These are phyloP conservation scores for Delonix regia DNA, from an alignment of 306 rosid species.

Conservation along the genomic window DNA sequence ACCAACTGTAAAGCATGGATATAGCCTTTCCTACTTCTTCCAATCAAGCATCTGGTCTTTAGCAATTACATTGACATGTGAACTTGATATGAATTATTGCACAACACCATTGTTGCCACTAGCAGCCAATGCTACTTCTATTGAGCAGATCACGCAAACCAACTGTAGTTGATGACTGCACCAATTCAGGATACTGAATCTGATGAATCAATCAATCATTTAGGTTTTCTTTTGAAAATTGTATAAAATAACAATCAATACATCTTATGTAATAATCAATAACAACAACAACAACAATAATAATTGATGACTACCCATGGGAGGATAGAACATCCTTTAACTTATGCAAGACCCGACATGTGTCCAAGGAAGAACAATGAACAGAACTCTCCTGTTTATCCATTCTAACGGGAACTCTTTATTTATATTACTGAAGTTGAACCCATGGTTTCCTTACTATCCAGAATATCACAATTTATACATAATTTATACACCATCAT, in stretches of 20 bases:
- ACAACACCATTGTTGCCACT: neutral
- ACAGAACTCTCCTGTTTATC: too few species aligned
- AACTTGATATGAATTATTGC: neutral
- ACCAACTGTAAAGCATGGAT: neutral
- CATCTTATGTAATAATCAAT: too few species aligned
- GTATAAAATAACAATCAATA: neutral
- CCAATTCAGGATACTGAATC: neutral
- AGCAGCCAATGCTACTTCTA: neutral
- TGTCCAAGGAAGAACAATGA: too few species aligned
- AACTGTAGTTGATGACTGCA: neutral
- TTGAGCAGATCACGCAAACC: neutral
- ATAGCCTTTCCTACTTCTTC: neutral
- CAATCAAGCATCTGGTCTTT: neutral
- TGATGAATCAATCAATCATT: neutral
- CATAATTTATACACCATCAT: constrained; percentile 4
- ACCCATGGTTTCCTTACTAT: neutral
- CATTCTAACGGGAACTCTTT: neutral
- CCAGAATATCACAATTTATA: neutral
- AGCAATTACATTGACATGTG: neutral
- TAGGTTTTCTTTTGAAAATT: neutral
- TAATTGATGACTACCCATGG: too few species aligned
- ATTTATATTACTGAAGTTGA: neutral
- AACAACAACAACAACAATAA: too few species aligned
- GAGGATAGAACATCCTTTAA: too few species aligned
- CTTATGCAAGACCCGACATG: too few species aligned